Base-by-base conservation (phyloP, 2,329 filamentous ascomycete genomes). In the Pseudocercospora musae region DNA sequence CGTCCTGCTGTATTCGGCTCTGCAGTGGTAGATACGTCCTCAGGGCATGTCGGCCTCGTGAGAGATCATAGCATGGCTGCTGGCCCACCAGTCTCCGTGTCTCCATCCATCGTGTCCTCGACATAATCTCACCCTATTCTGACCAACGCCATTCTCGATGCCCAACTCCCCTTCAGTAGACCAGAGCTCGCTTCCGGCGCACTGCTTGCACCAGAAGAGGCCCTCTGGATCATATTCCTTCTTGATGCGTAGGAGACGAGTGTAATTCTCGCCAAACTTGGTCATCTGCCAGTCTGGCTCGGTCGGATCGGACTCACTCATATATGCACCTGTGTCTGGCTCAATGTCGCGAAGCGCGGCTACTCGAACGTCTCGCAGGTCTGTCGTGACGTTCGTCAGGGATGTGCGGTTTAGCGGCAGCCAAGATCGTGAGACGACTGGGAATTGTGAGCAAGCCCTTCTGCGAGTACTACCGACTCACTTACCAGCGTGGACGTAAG, bases 271-370 rank as follows among this genome's bases (percentile, higher is more conserved):
- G 10, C 76, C 76, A 67, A 71, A 78, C 67, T 77, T 76, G 3
- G 73, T 69, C 48, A 71, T 61, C 59, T 73, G 71, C 71, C 73
- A 78, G 50, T 76, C 65, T 13, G 71, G 68, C 57, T 76, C 75
- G 20, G 74, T 71, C 2, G 71, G 64, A 61, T 75, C 62, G 56
- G 79, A 81, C 68, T 82, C 81, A 64, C 81, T 82, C 61, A 81
- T 68, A 66, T 83, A 82, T 6, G 78, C 75, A 21, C 78, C 49
- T 72, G 77, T 48, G 71, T 77, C 21, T 70, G 79, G 73, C 8
- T 78, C 75, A 15, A 84, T 66, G 6, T 77, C 62, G 40, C 74
- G 75, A 3, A 84, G 60, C 48, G 46, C 62, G 11, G 54, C 57
- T 4, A 57, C 42, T 15, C 37, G 25, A 13, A 59, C 23, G 11